phyloP scores from a whole-genome alignment of 2,329 filamentous ascomycete species.

The Alternaria metachromatica region DNA sequence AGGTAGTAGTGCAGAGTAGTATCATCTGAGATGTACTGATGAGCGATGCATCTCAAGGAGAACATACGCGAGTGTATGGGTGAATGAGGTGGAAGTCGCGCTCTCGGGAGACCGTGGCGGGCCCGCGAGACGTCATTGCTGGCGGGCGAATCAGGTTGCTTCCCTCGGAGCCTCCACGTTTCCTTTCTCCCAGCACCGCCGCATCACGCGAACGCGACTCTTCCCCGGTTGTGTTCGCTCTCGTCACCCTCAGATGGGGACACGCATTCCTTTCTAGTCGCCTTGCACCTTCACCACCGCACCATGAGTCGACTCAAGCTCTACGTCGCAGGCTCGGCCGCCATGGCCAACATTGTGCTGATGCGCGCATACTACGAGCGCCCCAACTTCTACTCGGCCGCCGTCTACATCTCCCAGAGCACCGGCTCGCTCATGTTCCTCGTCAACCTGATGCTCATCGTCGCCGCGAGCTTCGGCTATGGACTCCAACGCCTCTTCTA shows the following conservation, averaged over 20 bases:
- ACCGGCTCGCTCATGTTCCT: slow-evolving; percentile 95
- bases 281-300: slow-evolving; percentile 12
- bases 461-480: slow-evolving; percentile 82
- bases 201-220: slow-evolving; percentile 14
- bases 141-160: slow-evolving; percentile 8
- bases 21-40: not conserved
- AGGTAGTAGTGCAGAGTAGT: not conserved
- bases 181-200: slow-evolving; percentile 16
- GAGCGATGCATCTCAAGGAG: not conserved
- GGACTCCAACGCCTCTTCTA: slow-evolving; percentile 89
- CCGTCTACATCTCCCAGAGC: slow-evolving; percentile 95
- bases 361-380: slow-evolving; percentile 92
- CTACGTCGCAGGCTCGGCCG: slow-evolving; percentile 67
- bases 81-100: not conserved
- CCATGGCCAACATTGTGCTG: slow-evolving; percentile 82
- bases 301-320: slow-evolving; percentile 44
- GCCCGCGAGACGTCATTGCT: slow-evolving; percentile 6
- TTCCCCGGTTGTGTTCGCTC: slow-evolving; percentile 11
- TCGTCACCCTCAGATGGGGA: slow-evolving; percentile 20
- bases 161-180: slow-evolving; percentile 14
- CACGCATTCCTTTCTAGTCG: slow-evolving; percentile 11
- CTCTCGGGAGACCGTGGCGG: not conserved
- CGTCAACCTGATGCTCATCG: slow-evolving; percentile 85
- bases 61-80: not conserved
- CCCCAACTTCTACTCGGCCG: slow-evolving; percentile 97